Base-by-base conservation (phyloP, 2,329 filamentous ascomycete genomes). In the Aspergillus fumigatus region DNA sequence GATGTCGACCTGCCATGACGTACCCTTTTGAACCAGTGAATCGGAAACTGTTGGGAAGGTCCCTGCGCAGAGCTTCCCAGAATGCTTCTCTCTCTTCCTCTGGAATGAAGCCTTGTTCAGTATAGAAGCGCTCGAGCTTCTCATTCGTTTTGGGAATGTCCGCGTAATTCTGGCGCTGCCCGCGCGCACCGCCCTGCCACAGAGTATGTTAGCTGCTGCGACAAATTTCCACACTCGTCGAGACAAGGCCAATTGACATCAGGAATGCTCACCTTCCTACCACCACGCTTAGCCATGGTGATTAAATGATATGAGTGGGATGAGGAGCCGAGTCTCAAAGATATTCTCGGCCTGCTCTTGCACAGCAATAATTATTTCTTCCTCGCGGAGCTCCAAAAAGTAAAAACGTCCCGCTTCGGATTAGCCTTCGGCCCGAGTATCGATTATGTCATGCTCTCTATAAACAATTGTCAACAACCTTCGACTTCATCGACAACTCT, bases 11-110 rank as follows among this genome's bases (percentile, higher is more conserved):
- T 26, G 45, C 40, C 47, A 50, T 58, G 49, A 73, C 76, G 57
- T 80, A 90, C 88, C 90, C 90, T 81, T 93, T 95, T 49, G 92
- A 97, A 40, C 94, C 94, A 58, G 92, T 95, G 77, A 99, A 99
- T 59, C 94, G 87, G 80, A 97, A 99, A 75, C 92, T 97, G 79
- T 97, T 97, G 55, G 94, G 94, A 51, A 99, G 80, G 71, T 97
- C 92, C 62, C 88, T 85, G 68, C 86, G 85, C 72, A 97, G 79
- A 0, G 89, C 85, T 40, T 84, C 82, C 94, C 94, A 99, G 76
- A 97, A 97, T 9, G 84, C 81, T 55, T 85, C 80, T 67, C 84
- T 86, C 77, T 97, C 93, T 48, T 87, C 85, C 51, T 92, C 89
- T 0, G 88, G 82, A 7, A 97, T 78, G 57, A 92, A 84, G 5